Conservation (phyloP, 2,329 filamentous ascomycete genomes). For the Metarhizium album region DNA sequence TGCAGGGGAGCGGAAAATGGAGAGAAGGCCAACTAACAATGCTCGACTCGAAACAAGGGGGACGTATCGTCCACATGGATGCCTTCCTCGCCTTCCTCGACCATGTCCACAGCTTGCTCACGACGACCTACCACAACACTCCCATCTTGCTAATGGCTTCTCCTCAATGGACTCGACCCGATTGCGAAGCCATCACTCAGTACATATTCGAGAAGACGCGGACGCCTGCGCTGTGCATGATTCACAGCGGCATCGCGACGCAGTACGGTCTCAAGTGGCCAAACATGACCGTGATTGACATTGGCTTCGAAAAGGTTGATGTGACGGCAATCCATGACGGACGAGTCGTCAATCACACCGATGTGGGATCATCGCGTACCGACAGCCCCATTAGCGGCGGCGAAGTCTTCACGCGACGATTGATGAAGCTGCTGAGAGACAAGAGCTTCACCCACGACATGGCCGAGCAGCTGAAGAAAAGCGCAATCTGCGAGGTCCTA, state of each 20-base stretch:
- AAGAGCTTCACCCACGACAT: slow-evolving; percentile 54
- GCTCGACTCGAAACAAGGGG: slow-evolving; percentile 34
- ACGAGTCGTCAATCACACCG: slow-evolving; percentile 57
- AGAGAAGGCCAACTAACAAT: slow-evolving; percentile 4
- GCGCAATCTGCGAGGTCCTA: slow-evolving; percentile 54
- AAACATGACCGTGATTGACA: slow-evolving; percentile 78
- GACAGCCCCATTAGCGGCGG: slow-evolving; percentile 58
- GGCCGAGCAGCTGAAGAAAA: slow-evolving; percentile 61
- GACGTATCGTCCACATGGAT: slow-evolving; percentile 79
- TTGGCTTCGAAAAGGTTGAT: slow-evolving; percentile 87
- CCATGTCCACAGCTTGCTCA: slow-evolving; percentile 81
- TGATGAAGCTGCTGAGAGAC: slow-evolving; percentile 54
- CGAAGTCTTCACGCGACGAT: slow-evolving; percentile 69
- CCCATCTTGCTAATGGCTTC: slow-evolving; percentile 85
- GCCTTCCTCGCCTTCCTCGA: slow-evolving; percentile 90
- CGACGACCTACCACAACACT: slow-evolving; percentile 90
- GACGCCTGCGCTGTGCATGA: slow-evolving; percentile 79
- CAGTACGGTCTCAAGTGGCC: slow-evolving; percentile 70
- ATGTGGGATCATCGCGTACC: slow-evolving; percentile 44
- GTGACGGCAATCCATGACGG: slow-evolving; percentile 85
- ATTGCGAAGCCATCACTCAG: slow-evolving; percentile 78
- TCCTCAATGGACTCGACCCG: slow-evolving; percentile 79
- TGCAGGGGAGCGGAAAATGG: neutral
- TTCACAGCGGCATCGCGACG: slow-evolving; percentile 80
- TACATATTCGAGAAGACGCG: slow-evolving; percentile 98